phyloP scores from a whole-genome alignment of 768 basidiomycete genomes.

The Russula earlei region DNA sequence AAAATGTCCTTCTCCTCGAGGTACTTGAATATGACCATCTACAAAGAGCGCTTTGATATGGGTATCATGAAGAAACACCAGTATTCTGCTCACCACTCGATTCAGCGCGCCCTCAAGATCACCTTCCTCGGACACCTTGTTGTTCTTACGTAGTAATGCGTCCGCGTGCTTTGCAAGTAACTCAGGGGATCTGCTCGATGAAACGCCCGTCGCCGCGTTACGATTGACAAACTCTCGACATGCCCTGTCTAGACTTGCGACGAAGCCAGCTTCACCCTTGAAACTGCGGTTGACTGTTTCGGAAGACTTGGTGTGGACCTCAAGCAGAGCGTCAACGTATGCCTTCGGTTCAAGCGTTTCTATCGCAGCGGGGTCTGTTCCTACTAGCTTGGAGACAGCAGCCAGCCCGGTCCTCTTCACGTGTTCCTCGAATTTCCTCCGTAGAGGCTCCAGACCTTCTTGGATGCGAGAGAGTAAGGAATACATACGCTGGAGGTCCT shows the following conservation, averaged over 20 bases:
- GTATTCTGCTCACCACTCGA: slow-evolving; percentile 58
- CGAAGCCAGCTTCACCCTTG: slow-evolving; percentile 87
- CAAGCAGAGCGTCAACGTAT: slow-evolving; percentile 87
- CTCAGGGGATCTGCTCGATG: slow-evolving; percentile 81
- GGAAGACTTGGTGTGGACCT: slow-evolving; percentile 86
- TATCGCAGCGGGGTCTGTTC: slow-evolving; percentile 43
- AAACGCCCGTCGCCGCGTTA: slow-evolving; percentile 82
- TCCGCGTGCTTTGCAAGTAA: slow-evolving; percentile 89
- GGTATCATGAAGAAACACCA: neutral
- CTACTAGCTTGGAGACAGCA: slow-evolving; percentile 63
- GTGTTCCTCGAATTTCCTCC: slow-evolving; percentile 90
- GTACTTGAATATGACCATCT: slow-evolving; percentile 99
- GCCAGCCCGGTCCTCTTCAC: slow-evolving; percentile 85
- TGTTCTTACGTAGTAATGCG: slow-evolving; percentile 82
- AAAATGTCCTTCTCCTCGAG: slow-evolving; percentile 99
- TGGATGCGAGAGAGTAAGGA: slow-evolving; percentile 82
- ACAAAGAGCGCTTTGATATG: slow-evolving; percentile 7
- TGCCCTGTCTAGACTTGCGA: slow-evolving; percentile 88
- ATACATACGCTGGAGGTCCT: slow-evolving; percentile 94
- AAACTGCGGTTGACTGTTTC: slow-evolving; percentile 85
- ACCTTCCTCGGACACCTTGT: slow-evolving; percentile 88
- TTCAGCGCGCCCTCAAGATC: slow-evolving; percentile 85
- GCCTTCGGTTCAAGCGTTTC: slow-evolving; percentile 81
- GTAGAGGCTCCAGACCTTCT: slow-evolving; percentile 82
- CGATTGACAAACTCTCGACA: slow-evolving; percentile 93